A percentile compares a stretch with the other conserved stretches of the same genome.
Conservation (phyloP, 306 rosid genomes). For the Benincasa hispida region DNA sequence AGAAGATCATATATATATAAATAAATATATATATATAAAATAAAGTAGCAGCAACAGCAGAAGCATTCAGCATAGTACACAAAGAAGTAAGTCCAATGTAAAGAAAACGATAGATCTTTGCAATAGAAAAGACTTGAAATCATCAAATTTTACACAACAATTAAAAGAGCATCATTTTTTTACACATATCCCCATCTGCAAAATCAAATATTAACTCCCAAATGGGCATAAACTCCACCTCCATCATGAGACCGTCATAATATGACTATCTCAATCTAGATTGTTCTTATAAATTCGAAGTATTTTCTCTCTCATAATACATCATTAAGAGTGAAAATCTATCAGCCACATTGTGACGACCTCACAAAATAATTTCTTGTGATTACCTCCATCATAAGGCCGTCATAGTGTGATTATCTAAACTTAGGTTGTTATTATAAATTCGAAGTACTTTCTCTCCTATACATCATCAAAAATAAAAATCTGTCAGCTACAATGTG, state of each 20-base stretch:
- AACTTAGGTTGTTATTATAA: no score
- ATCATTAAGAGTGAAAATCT: no score
- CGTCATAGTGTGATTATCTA: background rate
- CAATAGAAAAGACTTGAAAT: background rate
- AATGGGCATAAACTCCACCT: background rate
- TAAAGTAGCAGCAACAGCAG: constrained; percentile 7
- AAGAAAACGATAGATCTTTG: constrained; percentile 11
- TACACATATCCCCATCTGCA: background rate
- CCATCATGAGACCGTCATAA: background rate
- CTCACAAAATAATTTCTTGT: no score
- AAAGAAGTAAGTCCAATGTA: constrained; percentile 16
- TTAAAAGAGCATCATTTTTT: background rate
- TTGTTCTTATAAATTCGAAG: no score
- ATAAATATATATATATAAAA: background rate
- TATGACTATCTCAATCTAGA: no score
- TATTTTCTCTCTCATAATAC: no score
- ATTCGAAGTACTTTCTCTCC: no score
- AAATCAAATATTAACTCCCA: background rate
- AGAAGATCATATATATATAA: background rate
- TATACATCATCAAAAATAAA: no score
- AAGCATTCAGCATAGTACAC: constrained; percentile 13
- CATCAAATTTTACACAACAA: background rate
- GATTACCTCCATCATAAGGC: background rate
- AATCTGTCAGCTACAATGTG: background rate
- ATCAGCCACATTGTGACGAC: no score